Evolutionary conservation across 176 grass and related monocot genomes (phyloP).

Genomic region (Eleusine indica): DNA sequence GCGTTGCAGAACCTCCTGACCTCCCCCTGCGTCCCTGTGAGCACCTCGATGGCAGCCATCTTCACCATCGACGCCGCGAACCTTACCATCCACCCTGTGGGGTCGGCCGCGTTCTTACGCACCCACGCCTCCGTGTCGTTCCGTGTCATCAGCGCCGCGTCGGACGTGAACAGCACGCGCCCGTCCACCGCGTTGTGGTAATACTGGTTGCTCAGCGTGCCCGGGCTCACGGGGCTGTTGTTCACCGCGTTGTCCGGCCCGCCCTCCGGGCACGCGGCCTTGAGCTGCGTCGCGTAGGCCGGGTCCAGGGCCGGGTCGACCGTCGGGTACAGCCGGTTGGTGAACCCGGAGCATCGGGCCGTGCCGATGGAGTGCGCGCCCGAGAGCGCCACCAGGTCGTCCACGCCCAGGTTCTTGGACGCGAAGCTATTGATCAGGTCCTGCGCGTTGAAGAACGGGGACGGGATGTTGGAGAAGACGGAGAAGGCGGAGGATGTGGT

Average conservation of each 20-base stretch:
- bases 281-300: conserved; percentile 31
- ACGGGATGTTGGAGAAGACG: conserved; percentile 36
- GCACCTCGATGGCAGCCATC: conserved; percentile 49
- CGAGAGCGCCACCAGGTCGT: conserved; percentile 53
- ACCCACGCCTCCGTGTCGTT: conserved; percentile 24
- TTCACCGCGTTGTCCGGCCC: conserved; percentile 24
- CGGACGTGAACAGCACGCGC: conserved; percentile 45
- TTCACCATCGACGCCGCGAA: conserved; percentile 50
- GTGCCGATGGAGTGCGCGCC: conserved; percentile 52
- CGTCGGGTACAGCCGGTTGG: conserved; percentile 43
- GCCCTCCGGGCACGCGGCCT: conserved; percentile 15
- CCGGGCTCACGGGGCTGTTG: conserved; percentile 29
- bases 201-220: conserved; percentile 36
- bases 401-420: conserved; percentile 25
- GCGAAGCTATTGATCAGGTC: conserved; percentile 34
- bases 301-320: conserved; percentile 40
- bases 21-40: conserved; percentile 6
- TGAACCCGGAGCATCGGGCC: conserved; percentile 41
- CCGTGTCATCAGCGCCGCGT: conserved; percentile 36
- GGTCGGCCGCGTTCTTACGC: neutral
- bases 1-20: conserved; percentile 36
- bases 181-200: conserved; percentile 7
- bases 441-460: conserved; percentile 18
- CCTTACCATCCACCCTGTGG: conserved; percentile 7
- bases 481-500: conserved; percentile 19